Conservation (phyloP, 2,329 filamentous ascomycete species). For the Gaeumannomyces tritici region DNA sequence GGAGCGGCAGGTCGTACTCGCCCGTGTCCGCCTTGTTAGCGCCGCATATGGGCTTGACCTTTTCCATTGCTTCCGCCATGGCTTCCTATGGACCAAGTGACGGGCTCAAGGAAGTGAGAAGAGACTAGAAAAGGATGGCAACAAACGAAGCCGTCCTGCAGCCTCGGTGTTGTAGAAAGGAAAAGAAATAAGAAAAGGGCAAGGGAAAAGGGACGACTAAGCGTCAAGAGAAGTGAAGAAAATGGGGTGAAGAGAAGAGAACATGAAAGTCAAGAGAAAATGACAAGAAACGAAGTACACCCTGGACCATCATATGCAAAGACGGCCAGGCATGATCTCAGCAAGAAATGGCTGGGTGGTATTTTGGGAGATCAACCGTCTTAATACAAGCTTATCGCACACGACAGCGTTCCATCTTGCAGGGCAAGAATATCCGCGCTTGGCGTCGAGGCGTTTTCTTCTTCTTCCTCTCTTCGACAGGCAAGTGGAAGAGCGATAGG, state of each 20-base stretch:
- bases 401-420: not conserved
- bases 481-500: not conserved
- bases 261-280: conserved; percentile 8
- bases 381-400: conserved; percentile 4
- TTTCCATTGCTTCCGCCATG: conserved; percentile 13
- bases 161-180: conserved; percentile 14
- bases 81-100: not conserved
- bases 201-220: conserved; percentile 13
- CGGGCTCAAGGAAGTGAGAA: conserved; percentile 7
- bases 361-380: not conserved
- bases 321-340: not conserved
- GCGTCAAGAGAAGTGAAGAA: conserved; percentile 11
- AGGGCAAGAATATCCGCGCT: conserved; percentile 4
- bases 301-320: not conserved
- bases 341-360: not conserved
- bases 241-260: conserved; percentile 7
- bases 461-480: too few species aligned
- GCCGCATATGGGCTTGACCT: conserved; percentile 28
- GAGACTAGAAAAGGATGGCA: conserved; percentile 11
- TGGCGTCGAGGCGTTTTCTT: not conserved
- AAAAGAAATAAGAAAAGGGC: conserved; percentile 15
- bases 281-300: conserved; percentile 10
- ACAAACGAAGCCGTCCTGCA: conserved; percentile 26
- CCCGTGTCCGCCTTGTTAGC: conserved; percentile 20
- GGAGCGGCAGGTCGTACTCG: conserved; percentile 32